phyloP scores from a whole-genome alignment of 75 land plant species.

The Selaginella moellendorffii region DNA sequence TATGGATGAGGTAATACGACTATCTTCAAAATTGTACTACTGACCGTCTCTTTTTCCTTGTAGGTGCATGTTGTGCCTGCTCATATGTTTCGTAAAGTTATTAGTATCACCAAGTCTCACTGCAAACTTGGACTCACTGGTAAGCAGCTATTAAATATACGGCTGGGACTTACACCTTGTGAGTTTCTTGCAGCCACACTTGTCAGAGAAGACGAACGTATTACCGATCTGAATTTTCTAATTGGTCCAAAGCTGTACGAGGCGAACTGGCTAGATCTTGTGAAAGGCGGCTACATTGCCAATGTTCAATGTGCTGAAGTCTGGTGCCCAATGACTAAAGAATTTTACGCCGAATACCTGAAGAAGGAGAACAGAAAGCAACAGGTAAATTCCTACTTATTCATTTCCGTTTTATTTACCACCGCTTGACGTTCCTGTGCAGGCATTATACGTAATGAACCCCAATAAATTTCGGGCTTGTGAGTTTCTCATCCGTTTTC shows the following conservation, averaged over 20 bases:
- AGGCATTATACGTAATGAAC: constrained; percentile 11
- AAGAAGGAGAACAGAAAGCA: constrained; percentile 2
- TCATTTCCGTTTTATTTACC: neutral
- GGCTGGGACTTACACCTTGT: neutral
- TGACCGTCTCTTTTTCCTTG: constrained; percentile 5
- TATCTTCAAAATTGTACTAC: neutral
- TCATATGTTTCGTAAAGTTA: constrained; percentile 15
- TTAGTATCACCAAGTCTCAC: constrained; percentile 15
- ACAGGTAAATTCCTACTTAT: constrained; percentile 20
- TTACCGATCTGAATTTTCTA: constrained; percentile 13
- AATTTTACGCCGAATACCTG: constrained; percentile 15
- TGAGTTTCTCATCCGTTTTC: constrained; percentile 17
- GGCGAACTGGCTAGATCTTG: constrained; percentile 10
- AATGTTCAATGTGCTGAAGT: constrained; percentile 13
- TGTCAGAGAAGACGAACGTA: constrained; percentile 16
- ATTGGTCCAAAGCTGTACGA: constrained; percentile 17
- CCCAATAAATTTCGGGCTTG: constrained; percentile 22
- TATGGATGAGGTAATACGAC: constrained; percentile 30
- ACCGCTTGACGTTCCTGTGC: no score
- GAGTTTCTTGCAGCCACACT: constrained; percentile 30
- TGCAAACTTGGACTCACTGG: constrained; percentile 34
- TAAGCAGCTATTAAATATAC: constrained; percentile 7
- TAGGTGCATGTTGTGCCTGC: constrained; percentile 35
- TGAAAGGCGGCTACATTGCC: constrained; percentile 11
- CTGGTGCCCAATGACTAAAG: constrained; percentile 17